Percentiles rank a stretch among this genome's conserved stretches.
phyloP scores from a whole-genome alignment of 441 rosid genomes.

The Breynia disticha region DNA sequence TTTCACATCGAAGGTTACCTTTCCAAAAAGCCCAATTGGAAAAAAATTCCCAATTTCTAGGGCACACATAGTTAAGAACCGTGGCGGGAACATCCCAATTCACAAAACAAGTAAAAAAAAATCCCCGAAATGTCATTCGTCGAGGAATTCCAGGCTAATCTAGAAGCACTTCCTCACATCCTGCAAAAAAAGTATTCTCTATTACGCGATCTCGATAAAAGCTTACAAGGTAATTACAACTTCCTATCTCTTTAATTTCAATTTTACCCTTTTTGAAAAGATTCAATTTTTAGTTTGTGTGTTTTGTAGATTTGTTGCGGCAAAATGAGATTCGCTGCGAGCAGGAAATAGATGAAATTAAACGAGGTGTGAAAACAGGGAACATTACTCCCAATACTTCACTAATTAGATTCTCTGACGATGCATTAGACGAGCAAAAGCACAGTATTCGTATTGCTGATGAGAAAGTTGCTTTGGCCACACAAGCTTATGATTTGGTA shows the following conservation, averaged over 20 bases:
- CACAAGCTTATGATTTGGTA: conserved; percentile 93
- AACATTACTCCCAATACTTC: conserved; percentile 46
- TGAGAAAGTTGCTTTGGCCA: conserved; percentile 86
- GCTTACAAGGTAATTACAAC: conserved; percentile 62
- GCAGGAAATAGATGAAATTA: conserved; percentile 76
- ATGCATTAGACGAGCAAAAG: conserved; percentile 85
- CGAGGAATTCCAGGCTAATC: conserved; percentile 85
- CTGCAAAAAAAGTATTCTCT: conserved; percentile 83
- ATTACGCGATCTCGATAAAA: conserved; percentile 78
- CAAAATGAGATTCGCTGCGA: conserved; percentile 88
- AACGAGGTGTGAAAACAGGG: conserved; percentile 53
- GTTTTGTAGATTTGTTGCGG: conserved; percentile 48
- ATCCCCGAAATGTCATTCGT: conserved; percentile 56
- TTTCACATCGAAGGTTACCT: too few relatives aligned
- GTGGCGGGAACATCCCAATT: conserved; percentile 22
- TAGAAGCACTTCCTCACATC: conserved; percentile 68
- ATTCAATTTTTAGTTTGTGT: conserved; percentile 2
- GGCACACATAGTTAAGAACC: not conserved
- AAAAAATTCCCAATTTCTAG: too few relatives aligned
- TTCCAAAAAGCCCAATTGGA: too few relatives aligned
- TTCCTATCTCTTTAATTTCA: not conserved
- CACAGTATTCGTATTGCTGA: conserved; percentile 92
- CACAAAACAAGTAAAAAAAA: conserved; percentile 19
- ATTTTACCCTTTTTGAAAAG: not conserved
- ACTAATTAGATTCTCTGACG: conserved; percentile 67